Conservation (phyloP, 768 basidiomycete species). For the Termitomyces sp. region DNA sequence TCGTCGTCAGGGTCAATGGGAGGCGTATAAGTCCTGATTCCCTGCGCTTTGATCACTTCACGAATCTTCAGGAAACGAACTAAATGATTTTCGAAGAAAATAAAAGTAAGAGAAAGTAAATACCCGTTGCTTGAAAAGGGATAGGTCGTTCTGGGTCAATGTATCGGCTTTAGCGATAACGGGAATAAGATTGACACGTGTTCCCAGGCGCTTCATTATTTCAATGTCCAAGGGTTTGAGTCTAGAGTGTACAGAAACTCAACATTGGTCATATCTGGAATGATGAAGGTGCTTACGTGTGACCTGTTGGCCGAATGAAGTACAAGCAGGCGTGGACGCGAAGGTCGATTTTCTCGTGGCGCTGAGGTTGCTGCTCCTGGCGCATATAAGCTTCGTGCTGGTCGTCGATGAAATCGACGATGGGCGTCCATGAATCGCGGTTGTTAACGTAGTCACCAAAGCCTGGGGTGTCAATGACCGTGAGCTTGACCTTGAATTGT, state of each 20-base stretch:
- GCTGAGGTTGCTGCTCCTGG: constrained; percentile 98
- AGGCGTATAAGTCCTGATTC: constrained; percentile 92
- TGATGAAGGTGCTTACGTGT: constrained; percentile 65
- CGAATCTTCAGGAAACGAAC: constrained; percentile 55
- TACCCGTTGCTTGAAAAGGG: constrained; percentile 90
- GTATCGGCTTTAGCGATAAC: constrained; percentile 98
- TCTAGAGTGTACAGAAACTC: constrained; percentile 32
- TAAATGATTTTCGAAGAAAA: constrained; percentile 6
- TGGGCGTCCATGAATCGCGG: constrained; percentile 96
- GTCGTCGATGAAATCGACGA: constrained; percentile 97
- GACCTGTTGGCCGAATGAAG: constrained; percentile 94
- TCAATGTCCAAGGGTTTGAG: constrained; percentile 98
- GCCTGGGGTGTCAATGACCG: constrained; percentile 97
- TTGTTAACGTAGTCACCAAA: constrained; percentile 99
- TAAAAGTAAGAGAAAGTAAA: constrained; percentile 25
- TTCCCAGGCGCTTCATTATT: constrained; percentile 99
- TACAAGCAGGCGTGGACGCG: constrained; percentile 96
- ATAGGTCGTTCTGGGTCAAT: constrained; percentile 89
- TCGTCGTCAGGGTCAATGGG: constrained; percentile 88
- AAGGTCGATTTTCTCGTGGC: constrained; percentile 90
- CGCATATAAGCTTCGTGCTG: constrained; percentile 95
- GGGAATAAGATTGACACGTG: constrained; percentile 96
- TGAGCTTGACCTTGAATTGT: constrained; percentile 98
- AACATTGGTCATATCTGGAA: constrained; percentile 4
- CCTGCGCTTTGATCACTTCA: constrained; percentile 86